These are phyloP conservation scores for Heliamphora exappendiculata DNA, from an alignment of 148 eudicot species.

Conservation along the genomic window DNA sequence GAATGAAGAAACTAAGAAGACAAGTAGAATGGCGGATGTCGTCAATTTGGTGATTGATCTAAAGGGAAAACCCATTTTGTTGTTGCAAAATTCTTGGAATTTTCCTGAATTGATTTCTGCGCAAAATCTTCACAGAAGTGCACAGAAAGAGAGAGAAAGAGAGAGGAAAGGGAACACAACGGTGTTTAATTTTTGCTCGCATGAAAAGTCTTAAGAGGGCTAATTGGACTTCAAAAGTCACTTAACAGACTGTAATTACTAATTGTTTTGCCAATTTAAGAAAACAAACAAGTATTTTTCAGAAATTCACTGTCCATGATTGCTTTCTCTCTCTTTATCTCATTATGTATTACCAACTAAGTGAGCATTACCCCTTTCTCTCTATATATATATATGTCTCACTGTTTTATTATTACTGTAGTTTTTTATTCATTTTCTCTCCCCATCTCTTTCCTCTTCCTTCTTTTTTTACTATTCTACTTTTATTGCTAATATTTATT, in stretches of 20 bases:
- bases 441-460: no score
- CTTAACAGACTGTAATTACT: slow-evolving; percentile 1
- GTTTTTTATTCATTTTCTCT: no score
- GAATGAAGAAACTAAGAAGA: slow-evolving; percentile 32
- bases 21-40: slow-evolving; percentile 15
- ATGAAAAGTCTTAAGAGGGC: slow-evolving; percentile 2
- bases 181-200: background rate
- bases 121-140: slow-evolving; percentile 17
- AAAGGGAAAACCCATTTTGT: slow-evolving; percentile 25
- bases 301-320: no score
- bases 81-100: slow-evolving; percentile 1
- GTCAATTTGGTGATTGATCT: slow-evolving; percentile 26
- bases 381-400: no score
- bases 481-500: no score
- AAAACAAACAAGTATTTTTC: no score
- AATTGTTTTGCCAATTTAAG: no score
- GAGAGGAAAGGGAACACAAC: background rate
- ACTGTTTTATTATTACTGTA: no score
- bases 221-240: background rate
- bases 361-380: no score
- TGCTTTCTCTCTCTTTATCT: no score
- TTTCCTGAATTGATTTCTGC: background rate
- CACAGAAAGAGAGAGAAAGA: background rate
- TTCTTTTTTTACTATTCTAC: no score
- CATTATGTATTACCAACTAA: no score